Evolutionary conservation across 1,284 basidiomycete species (phyloP), one percentile per base, ranked within the genome.

Genomic region (Inonotus hispidus): DNA sequence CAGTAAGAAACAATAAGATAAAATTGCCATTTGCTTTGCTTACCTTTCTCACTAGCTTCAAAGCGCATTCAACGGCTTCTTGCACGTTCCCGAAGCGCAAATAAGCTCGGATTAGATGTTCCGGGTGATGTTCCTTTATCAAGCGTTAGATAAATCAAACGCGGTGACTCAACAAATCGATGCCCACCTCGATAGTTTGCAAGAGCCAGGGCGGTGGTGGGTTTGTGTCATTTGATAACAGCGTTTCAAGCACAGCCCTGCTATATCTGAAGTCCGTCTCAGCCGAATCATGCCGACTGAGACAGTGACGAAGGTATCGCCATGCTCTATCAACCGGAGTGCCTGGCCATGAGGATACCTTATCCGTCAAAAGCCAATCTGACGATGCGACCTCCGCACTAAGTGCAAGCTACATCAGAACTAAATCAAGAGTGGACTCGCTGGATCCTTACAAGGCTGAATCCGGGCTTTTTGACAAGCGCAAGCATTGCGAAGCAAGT

Each of bases 311-410:
- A 53, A 99, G 81, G 71, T 94, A 95, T 68, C 90, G 81, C 91
- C 95, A 94, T 1, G 90, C 94, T 62, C 92, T 83, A 63, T 93
- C 88, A 19, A 87, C 81, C 27, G 87, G 79, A 0, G 88, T 83
- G 0, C 95, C 95, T 41, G 87, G 80, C 87, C 95, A 96, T 1
- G 90, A 88, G 1, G 86, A 81, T 6, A 90, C 84, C 56, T 88
- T 85, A 67, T 94, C 92, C 14, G 85, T 85, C 39, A 92, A 79
- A 32, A 96, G 77, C 92, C 93, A 95, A 63, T 89, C 84, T 1
- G 83, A 84, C 2, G 81, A 81, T 63, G 85, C 82, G 67, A 84
- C 80, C 71, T 85, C 83, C 62, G 85, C 90, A 68, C 54, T 64
- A 8, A 59, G 46, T 57, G 58, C 58, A 64, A 43, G 43, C 53